Base-by-base conservation (phyloP, 225 moss, liverwort and hornwort species). In the Pseudoscleropodium purum region DNA sequence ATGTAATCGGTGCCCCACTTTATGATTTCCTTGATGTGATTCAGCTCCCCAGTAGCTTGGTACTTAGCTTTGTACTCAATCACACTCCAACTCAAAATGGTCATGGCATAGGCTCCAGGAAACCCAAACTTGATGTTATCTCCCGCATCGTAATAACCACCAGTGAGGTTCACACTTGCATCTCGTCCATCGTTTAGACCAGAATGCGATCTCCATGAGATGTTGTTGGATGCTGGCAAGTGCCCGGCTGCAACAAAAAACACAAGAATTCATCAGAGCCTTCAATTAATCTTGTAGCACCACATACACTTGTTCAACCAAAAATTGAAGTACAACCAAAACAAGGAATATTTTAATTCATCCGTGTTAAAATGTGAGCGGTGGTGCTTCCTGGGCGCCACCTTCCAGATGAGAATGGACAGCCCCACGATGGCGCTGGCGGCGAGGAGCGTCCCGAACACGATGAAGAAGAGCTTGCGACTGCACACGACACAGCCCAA, bases 1-100 rank as follows among this genome's bases (percentile, higher is more conserved):
- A 98, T 84, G 90, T 97, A 98, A 89, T 98, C 97, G 36, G 97
- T 92, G 85, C 97, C 94, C 98, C 98, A 98, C 91, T 95, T 97
- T 74, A 98, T 95, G 20, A 94, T 93, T 51, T 96, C 96, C 80
- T 96, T 96, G 12, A 96, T 93, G 86, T 92, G 93, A 73, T 85
- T 88, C 39, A 97, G 92, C 87, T 97, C 96, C 77, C 91, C 90
- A 51, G 92, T 95, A 63, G 97, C 92, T 80, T 94, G 87, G 89
- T 94, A 95, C 85, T 98, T 97, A 15, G 94, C 83, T 83, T 92
- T 90, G 80, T 98, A 98, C 91, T 98, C 98, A 34, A 98, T 95
- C 5, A 96, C 94, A 88, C 98, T 93, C 98, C 98, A 98, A 83
- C 96, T 92, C 83, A 98, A 90, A 18, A 96, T 85, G 16, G 98